These are phyloP conservation scores for Penicillium salamii DNA, from an alignment of 495 filamentous ascomycete genomes.

Conservation along the genomic window DNA sequence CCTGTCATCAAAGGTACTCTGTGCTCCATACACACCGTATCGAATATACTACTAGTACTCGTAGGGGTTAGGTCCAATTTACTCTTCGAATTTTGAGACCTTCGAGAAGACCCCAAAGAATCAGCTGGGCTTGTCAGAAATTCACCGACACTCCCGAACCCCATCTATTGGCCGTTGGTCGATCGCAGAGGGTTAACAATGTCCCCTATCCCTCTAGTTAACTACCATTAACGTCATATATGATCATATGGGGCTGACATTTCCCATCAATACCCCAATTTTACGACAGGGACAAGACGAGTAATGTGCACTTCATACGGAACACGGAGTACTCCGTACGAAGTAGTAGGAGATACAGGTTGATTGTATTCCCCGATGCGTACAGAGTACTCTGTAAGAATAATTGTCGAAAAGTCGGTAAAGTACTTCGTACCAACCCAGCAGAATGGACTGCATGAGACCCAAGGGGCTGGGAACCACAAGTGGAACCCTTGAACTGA, in stretches of 20 bases:
- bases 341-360: no score
- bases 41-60: background rate
- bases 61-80: background rate
- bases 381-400: background rate
- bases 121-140: conserved; percentile 29
- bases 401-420: conserved; percentile 27
- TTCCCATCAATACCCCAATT: no score
- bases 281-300: no score
- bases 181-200: conserved; percentile 16
- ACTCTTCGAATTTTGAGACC: conserved; percentile 13
- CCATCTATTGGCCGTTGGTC: conserved; percentile 17
- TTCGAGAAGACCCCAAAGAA: conserved; percentile 19
- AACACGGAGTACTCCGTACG: no score
- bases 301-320: no score
- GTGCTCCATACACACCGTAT: conserved; percentile 4
- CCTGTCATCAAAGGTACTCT: conserved; percentile 10
- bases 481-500: conserved; percentile 23
- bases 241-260: no score
- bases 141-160: conserved; percentile 29
- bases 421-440: conserved; percentile 23
- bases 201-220: background rate
- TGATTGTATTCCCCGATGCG: no score
- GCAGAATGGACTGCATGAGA: conserved; percentile 18
- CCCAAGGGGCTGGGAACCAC: conserved; percentile 23
- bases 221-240: background rate